Evolutionary conservation across 768 basidiomycete genomes (phyloP), one percentile per base, ranked within the genome.

Genomic region (Thelephora aurantiotincta): DNA sequence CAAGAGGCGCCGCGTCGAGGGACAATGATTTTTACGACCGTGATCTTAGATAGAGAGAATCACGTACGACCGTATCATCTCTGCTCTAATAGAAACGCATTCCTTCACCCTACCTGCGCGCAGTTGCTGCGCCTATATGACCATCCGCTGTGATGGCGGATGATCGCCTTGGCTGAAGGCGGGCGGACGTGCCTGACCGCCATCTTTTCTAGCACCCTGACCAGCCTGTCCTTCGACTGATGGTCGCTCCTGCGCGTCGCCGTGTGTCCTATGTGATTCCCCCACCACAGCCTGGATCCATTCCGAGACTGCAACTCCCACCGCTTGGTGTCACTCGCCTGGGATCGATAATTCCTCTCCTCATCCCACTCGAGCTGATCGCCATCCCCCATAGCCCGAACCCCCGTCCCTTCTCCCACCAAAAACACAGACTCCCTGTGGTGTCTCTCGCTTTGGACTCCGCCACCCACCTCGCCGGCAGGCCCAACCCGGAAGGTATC

Each of bases 221-320:
- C 26, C 26, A 30, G 26, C n/a, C n/a, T n/a, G 26, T 4, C 9
- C 26, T 4, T 30, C 26, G 26, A 30, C 26, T 30, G 9, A 30
- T 30, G 26, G 26, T 30, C 26, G 49, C 65, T 45, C 74, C 75
- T 48, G 58, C 72, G 49, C 70, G 73, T 58, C 73, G 79, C 52
- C 73, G 91, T 57, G 77, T 96, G 23, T 92, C 91, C 47, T 96
- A 93, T 61, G 80, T 92, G 47, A 77, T 96, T 34, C 87, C 90
- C 2, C 69, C 83, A 1, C 81, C 92, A 30, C 26, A 30, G 11
- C 53, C 67, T 0, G 73, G 75, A 11, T 67, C 72, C 2, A 72
- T 80, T 19, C 81, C 80, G 14, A 71, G 71, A 16, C 75, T 93
- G 11, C 70, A 73, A 44, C 73, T 94, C 2, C 92, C 91, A 2